These are phyloP conservation scores for Dryadomyces quercivorus DNA, from an alignment of 2,329 filamentous ascomycete species.

Conservation along the genomic window DNA sequence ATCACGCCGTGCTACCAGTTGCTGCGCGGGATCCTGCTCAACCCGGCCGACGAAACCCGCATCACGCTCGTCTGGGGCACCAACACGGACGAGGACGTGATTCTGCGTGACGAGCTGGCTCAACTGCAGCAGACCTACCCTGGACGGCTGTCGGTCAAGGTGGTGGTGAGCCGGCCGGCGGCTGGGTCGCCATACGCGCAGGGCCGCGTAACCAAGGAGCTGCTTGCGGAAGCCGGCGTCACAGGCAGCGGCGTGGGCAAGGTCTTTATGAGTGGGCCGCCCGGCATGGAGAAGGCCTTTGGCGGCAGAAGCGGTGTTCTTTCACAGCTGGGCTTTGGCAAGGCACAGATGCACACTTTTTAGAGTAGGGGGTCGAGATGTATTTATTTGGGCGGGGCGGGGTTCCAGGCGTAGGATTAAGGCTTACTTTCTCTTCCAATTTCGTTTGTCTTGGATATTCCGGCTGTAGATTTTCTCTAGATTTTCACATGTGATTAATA, in stretches of 20 bases:
- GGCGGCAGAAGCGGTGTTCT: constrained; percentile 40
- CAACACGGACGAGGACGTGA: constrained; percentile 50
- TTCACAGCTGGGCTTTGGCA: constrained; percentile 42
- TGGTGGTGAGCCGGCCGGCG: constrained; percentile 40
- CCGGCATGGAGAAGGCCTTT: constrained; percentile 49
- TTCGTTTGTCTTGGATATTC: no score
- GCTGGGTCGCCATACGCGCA: constrained; percentile 30
- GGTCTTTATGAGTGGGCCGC: constrained; percentile 59
- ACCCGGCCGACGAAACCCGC: constrained; percentile 48
- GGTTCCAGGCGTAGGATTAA: no score
- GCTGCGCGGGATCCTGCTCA: constrained; percentile 45
- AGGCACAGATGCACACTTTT: constrained; percentile 47
- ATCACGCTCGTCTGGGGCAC: constrained; percentile 55
- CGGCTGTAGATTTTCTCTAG: no score
- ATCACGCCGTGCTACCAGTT: constrained; percentile 62
- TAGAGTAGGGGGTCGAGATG: constrained; percentile 4
- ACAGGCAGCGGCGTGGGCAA: constrained; percentile 25
- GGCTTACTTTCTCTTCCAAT: no score
- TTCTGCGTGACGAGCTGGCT: constrained; percentile 44
- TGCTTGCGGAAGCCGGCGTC: constrained; percentile 38
- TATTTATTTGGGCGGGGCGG: no score
- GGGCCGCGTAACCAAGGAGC: constrained; percentile 44
- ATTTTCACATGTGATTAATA: no score
- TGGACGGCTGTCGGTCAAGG: constrained; percentile 42
- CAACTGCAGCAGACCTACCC: constrained; percentile 35